These are phyloP conservation scores for Psilocybe mexicana DNA, from an alignment of 1,284 basidiomycete genomes.

Conservation along the genomic window DNA sequence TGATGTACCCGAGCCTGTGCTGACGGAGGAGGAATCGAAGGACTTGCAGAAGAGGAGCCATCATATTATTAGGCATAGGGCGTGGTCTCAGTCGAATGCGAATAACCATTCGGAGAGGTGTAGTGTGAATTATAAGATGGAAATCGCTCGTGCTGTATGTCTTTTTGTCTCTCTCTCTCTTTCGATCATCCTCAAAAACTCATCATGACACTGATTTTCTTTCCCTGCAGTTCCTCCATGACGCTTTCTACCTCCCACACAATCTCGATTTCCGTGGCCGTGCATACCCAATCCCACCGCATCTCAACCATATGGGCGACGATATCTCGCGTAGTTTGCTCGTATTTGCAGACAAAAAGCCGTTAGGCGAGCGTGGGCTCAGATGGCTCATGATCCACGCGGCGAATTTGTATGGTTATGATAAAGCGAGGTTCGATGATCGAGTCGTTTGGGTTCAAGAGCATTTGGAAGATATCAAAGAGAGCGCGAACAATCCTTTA, in stretches of 20 bases:
- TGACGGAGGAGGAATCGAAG: slow-evolving; percentile 60
- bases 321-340: slow-evolving; percentile 92
- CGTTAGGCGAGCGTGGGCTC: slow-evolving; percentile 80
- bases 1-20: slow-evolving; percentile 64
- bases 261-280: slow-evolving; percentile 98
- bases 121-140: slow-evolving; percentile 95
- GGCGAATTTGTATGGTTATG: slow-evolving; percentile 91
- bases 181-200: not conserved
- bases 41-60: slow-evolving; percentile 68
- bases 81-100: slow-evolving; percentile 63
- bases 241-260: slow-evolving; percentile 93
- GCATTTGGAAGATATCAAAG: slow-evolving; percentile 77
- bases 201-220: not conserved
- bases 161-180: slow-evolving; percentile 1
- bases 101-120: slow-evolving; percentile 91
- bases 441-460: slow-evolving; percentile 80
- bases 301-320: slow-evolving; percentile 95
- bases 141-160: slow-evolving; percentile 90
- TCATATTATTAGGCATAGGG: slow-evolving; percentile 63
- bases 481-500: slow-evolving; percentile 86
- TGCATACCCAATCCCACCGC: slow-evolving; percentile 95
- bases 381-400: slow-evolving; percentile 92
- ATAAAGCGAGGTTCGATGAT: slow-evolving; percentile 94
- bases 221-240: slow-evolving; percentile 69
- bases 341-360: slow-evolving; percentile 80